Conservation (phyloP, 768 basidiomycete genomes). For the Coprinellus aureogranulatus region DNA sequence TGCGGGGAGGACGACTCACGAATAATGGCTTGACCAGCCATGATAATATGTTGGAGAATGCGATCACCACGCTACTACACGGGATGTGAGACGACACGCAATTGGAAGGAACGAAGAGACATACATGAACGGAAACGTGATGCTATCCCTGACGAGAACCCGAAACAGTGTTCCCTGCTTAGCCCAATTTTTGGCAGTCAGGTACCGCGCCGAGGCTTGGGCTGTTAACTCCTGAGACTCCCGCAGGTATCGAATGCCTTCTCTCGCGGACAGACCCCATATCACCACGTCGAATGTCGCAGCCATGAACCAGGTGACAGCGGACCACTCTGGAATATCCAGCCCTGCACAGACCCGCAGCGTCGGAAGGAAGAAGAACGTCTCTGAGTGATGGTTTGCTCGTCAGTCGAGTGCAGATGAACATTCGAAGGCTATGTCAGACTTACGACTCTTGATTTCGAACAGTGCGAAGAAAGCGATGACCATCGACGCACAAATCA, state of each 20-base stretch:
- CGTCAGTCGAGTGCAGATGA: too few relatives aligned
- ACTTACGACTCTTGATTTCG: neutral
- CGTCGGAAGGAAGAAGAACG: neutral
- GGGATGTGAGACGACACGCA: neutral
- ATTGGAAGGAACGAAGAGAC: neutral
- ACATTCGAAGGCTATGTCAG: too few relatives aligned
- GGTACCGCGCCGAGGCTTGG: neutral
- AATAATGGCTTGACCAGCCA: neutral
- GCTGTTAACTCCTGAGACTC: neutral
- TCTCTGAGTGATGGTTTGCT: neutral
- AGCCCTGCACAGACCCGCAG: neutral
- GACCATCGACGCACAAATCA: neutral
- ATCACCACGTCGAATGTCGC: constrained; percentile 4
- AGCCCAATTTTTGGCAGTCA: neutral
- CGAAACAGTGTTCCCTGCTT: neutral
- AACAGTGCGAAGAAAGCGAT: neutral
- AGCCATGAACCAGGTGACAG: neutral
- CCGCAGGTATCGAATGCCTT: neutral
- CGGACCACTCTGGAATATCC: neutral
- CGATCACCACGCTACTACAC: neutral
- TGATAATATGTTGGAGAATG: neutral
- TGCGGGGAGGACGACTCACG: neutral
- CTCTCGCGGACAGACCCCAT: neutral
- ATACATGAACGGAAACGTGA: constrained; percentile 11
- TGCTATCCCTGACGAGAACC: constrained; percentile 12